A percentile compares a stretch with the other conserved stretches of the same genome.
Evolutionary conservation across 371 early-diverging fungal genomes (phyloP).

Genomic region (Mortierella sp.): DNA sequence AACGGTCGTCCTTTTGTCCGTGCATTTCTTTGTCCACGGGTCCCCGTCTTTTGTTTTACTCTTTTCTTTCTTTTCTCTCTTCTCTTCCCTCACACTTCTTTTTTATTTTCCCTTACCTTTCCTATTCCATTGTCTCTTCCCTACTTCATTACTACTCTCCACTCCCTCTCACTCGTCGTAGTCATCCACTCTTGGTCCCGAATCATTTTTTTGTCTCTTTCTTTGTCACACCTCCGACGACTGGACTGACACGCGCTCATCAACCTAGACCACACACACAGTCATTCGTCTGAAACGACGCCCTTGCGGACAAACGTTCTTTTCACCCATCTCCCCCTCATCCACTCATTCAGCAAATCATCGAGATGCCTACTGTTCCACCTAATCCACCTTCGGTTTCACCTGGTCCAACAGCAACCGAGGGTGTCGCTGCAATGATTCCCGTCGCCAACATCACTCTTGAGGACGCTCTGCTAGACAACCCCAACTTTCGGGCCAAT

Average conservation of each 20-base stretch:
- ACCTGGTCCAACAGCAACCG: constrained; percentile 23
- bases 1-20: constrained; percentile 2
- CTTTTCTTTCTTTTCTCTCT: neutral
- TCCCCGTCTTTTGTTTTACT: neutral
- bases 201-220: neutral
- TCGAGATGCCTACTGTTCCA: constrained; percentile 29
- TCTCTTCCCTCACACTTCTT: neutral
- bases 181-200: neutral
- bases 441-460: constrained; percentile 62
- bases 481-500: constrained; percentile 77
- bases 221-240: neutral
- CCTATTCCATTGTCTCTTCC: neutral
- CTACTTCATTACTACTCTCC: neutral
- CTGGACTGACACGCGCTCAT: neutral
- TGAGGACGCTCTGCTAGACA: constrained; percentile 78
- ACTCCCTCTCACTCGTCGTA: neutral
- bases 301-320: neutral
- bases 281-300: neutral
- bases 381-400: constrained; percentile 24
- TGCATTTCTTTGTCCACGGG: neutral
- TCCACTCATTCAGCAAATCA: neutral
- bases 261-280: neutral
- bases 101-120: neutral
- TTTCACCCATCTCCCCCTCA: neutral
- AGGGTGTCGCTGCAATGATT: constrained; percentile 55